Conservation (phyloP, 768 basidiomycete species). For the Podaxis sp. region DNA sequence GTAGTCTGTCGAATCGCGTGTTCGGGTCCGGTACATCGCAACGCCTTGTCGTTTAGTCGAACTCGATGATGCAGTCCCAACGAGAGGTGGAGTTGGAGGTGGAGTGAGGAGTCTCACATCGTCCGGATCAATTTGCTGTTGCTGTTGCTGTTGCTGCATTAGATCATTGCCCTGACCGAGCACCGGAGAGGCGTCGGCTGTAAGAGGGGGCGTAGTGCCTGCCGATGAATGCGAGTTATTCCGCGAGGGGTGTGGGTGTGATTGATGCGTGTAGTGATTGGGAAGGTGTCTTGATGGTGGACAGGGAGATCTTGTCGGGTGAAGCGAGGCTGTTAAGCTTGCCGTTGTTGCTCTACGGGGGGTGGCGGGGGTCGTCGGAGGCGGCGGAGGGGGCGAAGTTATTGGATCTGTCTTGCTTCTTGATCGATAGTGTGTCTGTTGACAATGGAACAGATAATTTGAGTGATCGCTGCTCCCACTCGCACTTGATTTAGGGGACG, state of each 20-base stretch:
- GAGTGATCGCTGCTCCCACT: conserved; percentile 13
- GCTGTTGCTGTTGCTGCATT: conserved; percentile 3
- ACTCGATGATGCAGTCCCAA: background rate
- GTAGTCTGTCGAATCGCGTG: background rate
- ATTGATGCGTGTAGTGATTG: background rate
- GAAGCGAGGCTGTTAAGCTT: background rate
- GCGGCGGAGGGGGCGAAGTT: background rate
- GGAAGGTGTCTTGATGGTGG: background rate
- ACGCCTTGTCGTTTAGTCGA: background rate
- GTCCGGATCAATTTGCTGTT: conserved; percentile 6
- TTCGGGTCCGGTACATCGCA: background rate
- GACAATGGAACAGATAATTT: conserved; percentile 6
- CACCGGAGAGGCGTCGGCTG: conserved; percentile 14
- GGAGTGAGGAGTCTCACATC: conserved; percentile 16
- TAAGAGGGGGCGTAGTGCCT: conserved; percentile 17
- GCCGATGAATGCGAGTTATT: conserved; percentile 2
- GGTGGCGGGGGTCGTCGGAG: background rate
- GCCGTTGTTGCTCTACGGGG: background rate
- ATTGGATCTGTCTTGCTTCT: conserved; percentile 12
- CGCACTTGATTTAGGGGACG: conserved; percentile 8
- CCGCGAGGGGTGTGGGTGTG: background rate
- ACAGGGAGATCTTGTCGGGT: background rate
- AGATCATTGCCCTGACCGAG: conserved; percentile 10
- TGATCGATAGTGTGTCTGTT: background rate
- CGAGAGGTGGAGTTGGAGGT: conserved; percentile 16